Evolutionary conservation across 345 rosid genomes (phyloP), one percentile per base, ranked within the genome.

Genomic region (Angophora floribunda): DNA sequence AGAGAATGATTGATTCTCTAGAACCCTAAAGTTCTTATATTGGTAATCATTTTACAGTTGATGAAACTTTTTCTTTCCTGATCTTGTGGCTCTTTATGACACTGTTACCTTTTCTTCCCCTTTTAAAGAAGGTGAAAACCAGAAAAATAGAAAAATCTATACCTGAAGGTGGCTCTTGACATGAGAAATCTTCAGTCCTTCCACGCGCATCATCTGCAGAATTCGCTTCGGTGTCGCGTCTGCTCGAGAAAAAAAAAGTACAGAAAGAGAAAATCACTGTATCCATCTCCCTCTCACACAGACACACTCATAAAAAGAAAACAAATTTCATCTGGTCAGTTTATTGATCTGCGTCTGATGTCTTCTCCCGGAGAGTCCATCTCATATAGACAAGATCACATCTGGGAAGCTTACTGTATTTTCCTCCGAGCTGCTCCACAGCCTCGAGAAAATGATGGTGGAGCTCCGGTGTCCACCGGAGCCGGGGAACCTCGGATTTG

Each of bases 131-230:
- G 49, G 84, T 10, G 28, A 41, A 63, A 67, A 32, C 9, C 45
- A 85, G 36, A 78, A 9, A 63, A 67, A 32, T 6, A n/a, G 67
- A 26, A 78, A 9, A 52, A 49, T 49, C 3, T 85, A 53, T 89
- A 93, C 95, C 95, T 93, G 94, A 51, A 93, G 94, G 91, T 93
- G 95, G 89, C 95, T 93, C 88, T 93, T 93, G 87, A 93, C 88
- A 86, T 93, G 95, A 88, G 91, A 91, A 88, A 93, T 92, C 67
- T 63, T 87, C 87, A 93, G 92, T 85, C 92, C 94, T 45, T 88
- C 90, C 3, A 91, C 91, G 61, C 87, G 85, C 94, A 93, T 93
- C 90, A 78, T 85, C 92, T 91, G 93, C 87, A 93, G 80, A 91
- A 93, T 92, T 57, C 89, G 87, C 92, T 91, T 93, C 2, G 95